phyloP scores from a whole-genome alignment of 2,329 filamentous ascomycete species.

The Pestalotiopsis fici region DNA sequence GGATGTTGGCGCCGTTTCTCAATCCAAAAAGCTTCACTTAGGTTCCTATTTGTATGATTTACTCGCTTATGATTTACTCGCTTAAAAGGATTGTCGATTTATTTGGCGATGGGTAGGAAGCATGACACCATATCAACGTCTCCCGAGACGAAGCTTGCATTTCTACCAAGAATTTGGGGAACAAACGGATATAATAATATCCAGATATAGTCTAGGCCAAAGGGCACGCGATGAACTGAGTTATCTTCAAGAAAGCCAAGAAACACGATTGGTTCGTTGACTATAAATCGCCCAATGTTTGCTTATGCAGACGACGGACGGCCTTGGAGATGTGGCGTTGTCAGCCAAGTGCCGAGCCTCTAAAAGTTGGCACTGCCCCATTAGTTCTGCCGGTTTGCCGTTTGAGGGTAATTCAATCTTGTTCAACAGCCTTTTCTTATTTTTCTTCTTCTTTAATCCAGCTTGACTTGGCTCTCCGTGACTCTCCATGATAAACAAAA shows the following conservation, averaged over 20 bases:
- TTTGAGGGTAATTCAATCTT: neutral
- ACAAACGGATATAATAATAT: too few species aligned
- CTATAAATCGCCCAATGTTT: neutral
- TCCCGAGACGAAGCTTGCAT: too few species aligned
- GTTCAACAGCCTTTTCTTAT: neutral
- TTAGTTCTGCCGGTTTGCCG: constrained; percentile 6
- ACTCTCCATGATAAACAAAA: too few species aligned
- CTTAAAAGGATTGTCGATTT: too few species aligned
- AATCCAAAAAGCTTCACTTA: too few species aligned
- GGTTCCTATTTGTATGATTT: too few species aligned
- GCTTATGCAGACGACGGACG: neutral
- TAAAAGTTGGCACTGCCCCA: constrained; percentile 1
- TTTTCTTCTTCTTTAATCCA: neutral
- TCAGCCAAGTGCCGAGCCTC: constrained; percentile 10
- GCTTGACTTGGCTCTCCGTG: too few species aligned
- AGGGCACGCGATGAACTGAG: neutral
- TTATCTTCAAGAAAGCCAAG: neutral
- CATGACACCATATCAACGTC: too few species aligned
- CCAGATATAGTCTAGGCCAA: neutral
- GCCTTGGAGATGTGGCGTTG: neutral
- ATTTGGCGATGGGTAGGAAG: too few species aligned
- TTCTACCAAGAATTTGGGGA: too few species aligned
- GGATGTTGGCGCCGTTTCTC: too few species aligned
- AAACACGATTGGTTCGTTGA: neutral
- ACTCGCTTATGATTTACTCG: too few species aligned